Evolutionary conservation across 2,329 filamentous ascomycete species (phyloP).

Genomic region (Diaporthe nobilis): DNA sequence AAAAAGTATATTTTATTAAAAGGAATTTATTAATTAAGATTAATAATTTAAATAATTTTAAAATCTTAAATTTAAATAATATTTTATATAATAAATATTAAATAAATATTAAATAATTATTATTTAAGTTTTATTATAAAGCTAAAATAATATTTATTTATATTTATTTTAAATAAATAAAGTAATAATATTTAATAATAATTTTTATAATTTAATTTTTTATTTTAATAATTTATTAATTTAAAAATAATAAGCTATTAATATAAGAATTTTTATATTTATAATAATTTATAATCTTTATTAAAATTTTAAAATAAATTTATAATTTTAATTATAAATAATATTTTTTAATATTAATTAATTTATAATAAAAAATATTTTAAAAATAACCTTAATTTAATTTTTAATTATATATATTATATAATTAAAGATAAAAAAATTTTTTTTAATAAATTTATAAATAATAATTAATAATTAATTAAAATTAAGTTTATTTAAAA

Average conservation of each 20-base stretch:
- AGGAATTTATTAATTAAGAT: neutral
- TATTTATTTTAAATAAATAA: no score
- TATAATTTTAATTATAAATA: no score
- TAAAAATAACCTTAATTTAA: neutral
- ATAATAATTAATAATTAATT: no score
- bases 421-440: neutral
- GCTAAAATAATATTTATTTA: neutral
- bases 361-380: neutral
- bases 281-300: no score
- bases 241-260: no score
- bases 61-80: neutral
- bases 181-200: no score
- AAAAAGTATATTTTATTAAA: neutral
- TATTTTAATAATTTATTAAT: no score
- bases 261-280: no score
- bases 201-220: no score
- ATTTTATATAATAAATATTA: neutral
- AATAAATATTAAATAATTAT: neutral
- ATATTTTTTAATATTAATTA: neutral
- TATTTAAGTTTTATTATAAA: neutral
- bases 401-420: neutral
- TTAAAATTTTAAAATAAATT: no score
- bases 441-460: neutral
- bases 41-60: neutral
- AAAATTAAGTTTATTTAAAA: no score